Conservation (phyloP, 768 basidiomycete genomes). For the Tricholoma sp. region DNA sequence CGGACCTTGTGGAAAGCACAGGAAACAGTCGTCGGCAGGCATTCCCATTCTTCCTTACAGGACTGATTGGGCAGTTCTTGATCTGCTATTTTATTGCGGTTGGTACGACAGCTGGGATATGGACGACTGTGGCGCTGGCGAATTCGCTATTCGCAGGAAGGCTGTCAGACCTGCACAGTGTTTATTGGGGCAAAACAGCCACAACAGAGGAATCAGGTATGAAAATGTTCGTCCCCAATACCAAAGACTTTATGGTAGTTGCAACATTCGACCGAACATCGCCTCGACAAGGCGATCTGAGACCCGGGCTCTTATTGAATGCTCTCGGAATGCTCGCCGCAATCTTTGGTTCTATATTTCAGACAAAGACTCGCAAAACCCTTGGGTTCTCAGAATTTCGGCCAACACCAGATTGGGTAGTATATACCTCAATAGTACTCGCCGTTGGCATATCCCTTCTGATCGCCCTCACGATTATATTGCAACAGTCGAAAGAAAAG, state of each 20-base stretch:
- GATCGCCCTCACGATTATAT: slow-evolving; percentile 6
- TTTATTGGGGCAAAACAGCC: slow-evolving; percentile 15
- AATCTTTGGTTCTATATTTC: slow-evolving; percentile 20
- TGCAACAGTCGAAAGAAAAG: slow-evolving; percentile 14
- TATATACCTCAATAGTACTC: slow-evolving; percentile 16
- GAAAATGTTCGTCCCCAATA: slow-evolving; percentile 12
- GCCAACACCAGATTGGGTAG: slow-evolving; percentile 18
- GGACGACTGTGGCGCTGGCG: background rate
- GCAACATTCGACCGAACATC: slow-evolving; percentile 22
- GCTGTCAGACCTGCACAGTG: slow-evolving; percentile 18
- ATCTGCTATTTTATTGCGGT: background rate
- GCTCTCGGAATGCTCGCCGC: slow-evolving; percentile 18
- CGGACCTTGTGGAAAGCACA: background rate
- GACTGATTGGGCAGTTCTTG: background rate
- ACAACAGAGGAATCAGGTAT: slow-evolving; percentile 8
- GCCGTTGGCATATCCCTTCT: slow-evolving; percentile 9
- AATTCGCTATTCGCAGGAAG: slow-evolving; percentile 17
- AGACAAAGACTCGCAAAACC: slow-evolving; percentile 15
- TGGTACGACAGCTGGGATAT: slow-evolving; percentile 1
- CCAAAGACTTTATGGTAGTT: slow-evolving; percentile 17
- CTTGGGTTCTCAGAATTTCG: slow-evolving; percentile 14
- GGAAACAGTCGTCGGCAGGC: background rate
- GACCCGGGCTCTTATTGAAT: slow-evolving; percentile 19
- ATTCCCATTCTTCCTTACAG: background rate
- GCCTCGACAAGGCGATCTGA: slow-evolving; percentile 15